phyloP scores from a whole-genome alignment of 2,329 filamentous ascomycete species.

The Ophiostoma piceae region DNA sequence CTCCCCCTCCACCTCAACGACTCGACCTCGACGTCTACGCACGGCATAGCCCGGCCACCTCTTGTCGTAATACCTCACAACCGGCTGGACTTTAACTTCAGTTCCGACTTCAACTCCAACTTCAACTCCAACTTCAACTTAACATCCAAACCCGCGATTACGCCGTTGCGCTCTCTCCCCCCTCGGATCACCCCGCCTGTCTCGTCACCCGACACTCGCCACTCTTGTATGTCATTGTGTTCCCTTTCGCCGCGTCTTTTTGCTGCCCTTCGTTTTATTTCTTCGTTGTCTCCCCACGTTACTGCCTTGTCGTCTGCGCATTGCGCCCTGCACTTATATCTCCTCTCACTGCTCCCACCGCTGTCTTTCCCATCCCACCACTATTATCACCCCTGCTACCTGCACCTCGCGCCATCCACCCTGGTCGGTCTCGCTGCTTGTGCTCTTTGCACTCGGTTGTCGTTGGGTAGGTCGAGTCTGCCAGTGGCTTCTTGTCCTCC shows the following conservation, averaged over 20 bases:
- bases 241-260: background rate
- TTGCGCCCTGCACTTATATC: background rate
- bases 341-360: no score
- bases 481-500: background rate
- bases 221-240: background rate
- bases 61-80: background rate
- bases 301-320: background rate
- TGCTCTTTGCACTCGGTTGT: background rate
- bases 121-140: background rate
- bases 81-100: background rate
- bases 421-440: background rate
- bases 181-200: background rate
- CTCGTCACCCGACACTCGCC: background rate
- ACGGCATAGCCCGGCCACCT: background rate
- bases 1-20: background rate
- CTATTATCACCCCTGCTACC: background rate
- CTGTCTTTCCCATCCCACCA: background rate
- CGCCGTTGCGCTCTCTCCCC: background rate
- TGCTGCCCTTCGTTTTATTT: background rate
- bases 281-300: background rate
- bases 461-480: background rate
- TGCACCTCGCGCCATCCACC: background rate
- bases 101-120: background rate
- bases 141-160: background rate
- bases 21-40: background rate